Evolutionary conservation across 371 early-diverging fungal genomes (phyloP).

Genomic region (Mucor sp.): DNA sequence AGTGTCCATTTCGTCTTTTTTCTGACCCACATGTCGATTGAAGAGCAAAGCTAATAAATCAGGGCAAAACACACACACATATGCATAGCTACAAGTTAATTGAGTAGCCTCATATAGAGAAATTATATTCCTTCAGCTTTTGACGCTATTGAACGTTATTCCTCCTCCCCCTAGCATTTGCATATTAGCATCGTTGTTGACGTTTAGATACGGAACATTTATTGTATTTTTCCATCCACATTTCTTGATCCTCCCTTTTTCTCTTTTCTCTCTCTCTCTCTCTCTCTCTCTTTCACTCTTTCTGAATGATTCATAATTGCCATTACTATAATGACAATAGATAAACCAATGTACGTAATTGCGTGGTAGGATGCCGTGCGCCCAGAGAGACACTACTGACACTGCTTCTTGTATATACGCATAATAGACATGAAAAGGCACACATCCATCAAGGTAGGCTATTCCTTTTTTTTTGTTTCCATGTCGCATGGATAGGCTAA

Average conservation of each 20-base stretch:
- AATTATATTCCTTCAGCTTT: not conserved
- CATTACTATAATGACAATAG: not conserved
- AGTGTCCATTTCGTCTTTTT: too few relatives aligned
- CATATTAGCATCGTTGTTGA: not conserved
- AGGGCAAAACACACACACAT: not conserved
- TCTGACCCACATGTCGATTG: too few relatives aligned
- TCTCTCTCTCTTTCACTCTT: not conserved
- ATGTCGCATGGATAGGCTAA: not conserved
- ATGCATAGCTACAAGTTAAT: not conserved
- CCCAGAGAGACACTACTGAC: not conserved
- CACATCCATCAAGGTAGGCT: slow-evolving; percentile 6
- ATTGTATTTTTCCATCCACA: slow-evolving; percentile 2
- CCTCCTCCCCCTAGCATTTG: slow-evolving; percentile 9
- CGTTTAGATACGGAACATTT: slow-evolving; percentile 10
- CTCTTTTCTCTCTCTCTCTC: not conserved
- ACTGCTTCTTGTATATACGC: not conserved
- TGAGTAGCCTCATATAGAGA: slow-evolving; percentile 1
- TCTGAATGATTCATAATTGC: not conserved
- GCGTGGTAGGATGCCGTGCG: not conserved
- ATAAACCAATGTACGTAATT: slow-evolving; percentile 7
- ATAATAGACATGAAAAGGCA: slow-evolving; percentile 4
- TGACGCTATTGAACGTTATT: not conserved
- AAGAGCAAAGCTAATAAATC: not conserved
- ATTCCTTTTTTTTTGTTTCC: too few relatives aligned
- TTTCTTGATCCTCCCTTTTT: not conserved